phyloP scores from a whole-genome alignment of 306 rosid genomes.

The Ammopiptanthus mongolicus region DNA sequence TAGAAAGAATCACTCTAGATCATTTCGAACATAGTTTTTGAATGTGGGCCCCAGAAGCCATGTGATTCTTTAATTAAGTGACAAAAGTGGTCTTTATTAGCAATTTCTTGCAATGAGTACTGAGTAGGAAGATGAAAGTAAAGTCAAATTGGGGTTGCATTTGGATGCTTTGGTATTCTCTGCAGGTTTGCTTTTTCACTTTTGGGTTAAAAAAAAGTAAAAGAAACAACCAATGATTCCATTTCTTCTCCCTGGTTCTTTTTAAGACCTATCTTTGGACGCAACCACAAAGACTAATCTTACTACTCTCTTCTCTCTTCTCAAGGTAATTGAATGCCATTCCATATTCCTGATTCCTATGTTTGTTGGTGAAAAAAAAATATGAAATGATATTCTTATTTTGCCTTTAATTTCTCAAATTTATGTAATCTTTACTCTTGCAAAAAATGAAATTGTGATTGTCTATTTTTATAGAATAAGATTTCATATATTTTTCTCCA shows the following conservation, averaged over 20 bases:
- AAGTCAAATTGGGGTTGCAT: constrained; percentile 33
- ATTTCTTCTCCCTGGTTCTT: constrained; percentile 14
- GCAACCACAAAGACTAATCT: too few relatives aligned
- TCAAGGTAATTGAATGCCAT: too few relatives aligned
- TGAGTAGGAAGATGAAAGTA: constrained; percentile 17
- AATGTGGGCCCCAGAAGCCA: constrained; percentile 14
- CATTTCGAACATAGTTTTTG: constrained; percentile 7
- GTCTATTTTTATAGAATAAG: too few relatives aligned
- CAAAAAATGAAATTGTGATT: too few relatives aligned
- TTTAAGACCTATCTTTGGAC: too few relatives aligned
- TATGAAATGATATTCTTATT: too few relatives aligned
- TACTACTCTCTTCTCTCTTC: too few relatives aligned
- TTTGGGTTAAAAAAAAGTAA: constrained; percentile 26
- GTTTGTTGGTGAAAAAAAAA: too few relatives aligned
- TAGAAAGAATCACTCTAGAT: not conserved
- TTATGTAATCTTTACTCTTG: too few relatives aligned
- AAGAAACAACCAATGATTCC: constrained; percentile 26
- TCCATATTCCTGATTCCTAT: too few relatives aligned
- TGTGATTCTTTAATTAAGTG: constrained; percentile 25
- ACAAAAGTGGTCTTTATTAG: constrained; percentile 24
- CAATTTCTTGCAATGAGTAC: constrained; percentile 16
- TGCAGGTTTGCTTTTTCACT: constrained; percentile 32
- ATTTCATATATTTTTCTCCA: too few relatives aligned
- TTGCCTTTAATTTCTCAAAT: too few relatives aligned
- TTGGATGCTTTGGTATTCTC: constrained; percentile 50